Conservation (phyloP, 495 filamentous ascomycete genomes). For the Paragyromitra xinjiangensis region DNA sequence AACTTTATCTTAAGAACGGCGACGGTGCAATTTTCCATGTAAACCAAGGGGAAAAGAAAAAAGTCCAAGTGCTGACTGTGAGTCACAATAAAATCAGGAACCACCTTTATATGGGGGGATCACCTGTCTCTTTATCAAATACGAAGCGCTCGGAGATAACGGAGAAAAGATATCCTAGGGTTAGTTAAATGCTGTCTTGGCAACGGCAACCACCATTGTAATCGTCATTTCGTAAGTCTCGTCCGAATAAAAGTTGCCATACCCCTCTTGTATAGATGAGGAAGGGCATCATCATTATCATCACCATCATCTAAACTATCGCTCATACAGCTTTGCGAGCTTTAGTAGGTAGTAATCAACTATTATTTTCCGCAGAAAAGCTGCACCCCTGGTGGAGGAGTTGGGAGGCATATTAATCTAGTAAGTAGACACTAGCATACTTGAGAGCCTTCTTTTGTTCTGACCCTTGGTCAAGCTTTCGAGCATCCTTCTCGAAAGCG, state of each 20-base stretch:
- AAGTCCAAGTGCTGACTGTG: not conserved
- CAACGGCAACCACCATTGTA: conserved; percentile 40
- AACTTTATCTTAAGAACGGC: conserved; percentile 5
- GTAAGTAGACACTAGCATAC: conserved; percentile 31
- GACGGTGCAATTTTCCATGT: not conserved
- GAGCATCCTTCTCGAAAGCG: conserved; percentile 15
- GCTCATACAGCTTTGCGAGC: conserved; percentile 1
- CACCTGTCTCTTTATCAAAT: conserved; percentile 40
- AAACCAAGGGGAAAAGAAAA: not conserved
- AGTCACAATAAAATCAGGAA: conserved; percentile 24
- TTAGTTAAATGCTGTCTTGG: conserved; percentile 25
- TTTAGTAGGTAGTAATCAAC: conserved; percentile 25
- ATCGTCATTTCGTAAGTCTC: conserved; percentile 27
- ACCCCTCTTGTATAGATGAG: conserved; percentile 38
- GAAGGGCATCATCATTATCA: conserved; percentile 18
- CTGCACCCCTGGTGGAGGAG: conserved; percentile 13
- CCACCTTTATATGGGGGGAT: conserved; percentile 1
- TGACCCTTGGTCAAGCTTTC: conserved; percentile 25
- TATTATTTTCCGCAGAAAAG: conserved; percentile 2
- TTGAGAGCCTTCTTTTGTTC: conserved; percentile 24
- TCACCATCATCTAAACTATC: conserved; percentile 8
- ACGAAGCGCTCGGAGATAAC: conserved; percentile 41
- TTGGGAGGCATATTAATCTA: not conserved
- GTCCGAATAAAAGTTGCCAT: conserved; percentile 40
- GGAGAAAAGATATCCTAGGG: conserved; percentile 37